Evolutionary conservation across 129 eudicot species (phyloP), one percentile per base, ranked within the genome.

Genomic region (Chrysanthemum makinoi): DNA sequence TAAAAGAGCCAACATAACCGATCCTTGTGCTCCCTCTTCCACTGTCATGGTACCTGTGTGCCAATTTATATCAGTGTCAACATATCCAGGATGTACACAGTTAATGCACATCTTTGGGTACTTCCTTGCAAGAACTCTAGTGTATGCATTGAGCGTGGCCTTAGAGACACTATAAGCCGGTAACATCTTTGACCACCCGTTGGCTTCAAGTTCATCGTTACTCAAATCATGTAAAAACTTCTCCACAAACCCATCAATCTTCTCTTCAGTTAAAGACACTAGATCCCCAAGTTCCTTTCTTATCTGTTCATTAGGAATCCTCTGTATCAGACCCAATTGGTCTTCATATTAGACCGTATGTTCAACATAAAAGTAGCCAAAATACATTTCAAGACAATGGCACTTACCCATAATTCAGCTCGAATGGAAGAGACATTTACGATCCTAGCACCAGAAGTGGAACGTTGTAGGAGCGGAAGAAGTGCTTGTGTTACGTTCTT

Each of bases 1-100:
- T 61, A 91, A 74, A 67, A 91, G 86, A 65, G 97, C 91, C 81
- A 91, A 11, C 87, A 75, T 79, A 18, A 91, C 96, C 6, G 97
- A 70, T 15, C 91, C 91, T 73, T 81, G 82, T 17, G 97, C 97
- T 17, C 97, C 97, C 28, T 88, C 97, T 78, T 86, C 86, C 26
- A 80, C 67, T 15, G 89, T 84, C 96, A 86, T 35, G 8, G 86
- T 81, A 33, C 97, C 97, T 0, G 94, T 91, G 33, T 86, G 91
- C 94, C 96, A 86, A 74, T 79, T 88, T 10, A 86, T 16, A 69
- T 91, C 97, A 0, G 97, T 91, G 35, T 88, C 59, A 1, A 91
- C 97, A 57, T 73, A 81, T 20, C 97, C 97, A 1, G 97, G 97
- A 66, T 91, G 97, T 4, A 91, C 97, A 68, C 91, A 88, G 56